These are phyloP conservation scores for Cercospora janseana DNA, from an alignment of 2,329 filamentous ascomycete species.

Conservation along the genomic window DNA sequence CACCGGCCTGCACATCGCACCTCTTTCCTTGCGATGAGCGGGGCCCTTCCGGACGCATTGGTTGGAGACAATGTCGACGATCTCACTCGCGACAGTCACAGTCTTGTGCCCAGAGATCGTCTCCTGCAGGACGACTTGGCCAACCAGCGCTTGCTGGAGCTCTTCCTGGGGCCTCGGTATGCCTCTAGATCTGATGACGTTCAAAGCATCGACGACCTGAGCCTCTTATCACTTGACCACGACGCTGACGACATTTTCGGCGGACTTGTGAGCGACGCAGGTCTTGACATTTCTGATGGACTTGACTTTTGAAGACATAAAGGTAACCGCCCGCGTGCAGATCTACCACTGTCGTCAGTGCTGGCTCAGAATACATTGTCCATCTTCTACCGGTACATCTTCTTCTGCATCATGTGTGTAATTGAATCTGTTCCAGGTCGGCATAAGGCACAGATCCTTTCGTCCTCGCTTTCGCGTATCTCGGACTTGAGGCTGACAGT, in stretches of 20 bases:
- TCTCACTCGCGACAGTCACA: background rate
- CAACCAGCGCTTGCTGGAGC: conserved; percentile 9
- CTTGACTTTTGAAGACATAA: no score
- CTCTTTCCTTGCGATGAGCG: background rate
- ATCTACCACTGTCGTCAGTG: no score
- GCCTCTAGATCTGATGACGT: conserved; percentile 7
- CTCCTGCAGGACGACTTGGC: conserved; percentile 5
- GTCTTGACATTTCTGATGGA: background rate
- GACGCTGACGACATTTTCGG: background rate
- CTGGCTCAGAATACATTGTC: no score
- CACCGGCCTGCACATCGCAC: background rate
- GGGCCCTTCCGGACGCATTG: background rate
- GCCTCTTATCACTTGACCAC: conserved; percentile 6
- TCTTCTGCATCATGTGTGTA: no score
- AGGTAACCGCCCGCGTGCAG: no score
- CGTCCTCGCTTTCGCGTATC: background rate
- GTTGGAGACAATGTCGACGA: background rate
- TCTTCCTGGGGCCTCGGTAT: conserved; percentile 17
- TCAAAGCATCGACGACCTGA: background rate
- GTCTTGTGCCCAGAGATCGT: background rate
- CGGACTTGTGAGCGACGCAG: background rate
- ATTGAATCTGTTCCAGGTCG: no score
- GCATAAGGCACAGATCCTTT: no score
- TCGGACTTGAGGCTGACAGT: background rate
- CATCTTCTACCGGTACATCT: no score